Evolutionary conservation across 805 yeast species (phyloP).

Genomic region (Starmerella sirachaensis): DNA sequence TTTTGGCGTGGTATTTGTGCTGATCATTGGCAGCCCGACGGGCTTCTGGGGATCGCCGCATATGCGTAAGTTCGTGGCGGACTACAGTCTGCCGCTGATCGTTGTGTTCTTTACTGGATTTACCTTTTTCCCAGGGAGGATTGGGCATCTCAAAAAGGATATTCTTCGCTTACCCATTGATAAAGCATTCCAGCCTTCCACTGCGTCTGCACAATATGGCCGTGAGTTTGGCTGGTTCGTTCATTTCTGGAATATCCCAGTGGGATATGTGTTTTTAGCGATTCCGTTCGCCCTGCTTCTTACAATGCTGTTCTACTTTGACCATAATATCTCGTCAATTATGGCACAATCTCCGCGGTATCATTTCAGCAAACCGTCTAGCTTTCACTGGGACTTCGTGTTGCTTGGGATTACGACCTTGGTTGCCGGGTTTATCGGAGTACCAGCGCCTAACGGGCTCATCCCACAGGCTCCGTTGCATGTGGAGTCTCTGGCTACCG

Average conservation of each 20-base stretch:
- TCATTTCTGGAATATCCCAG: constrained; percentile 62
- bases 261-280: constrained; percentile 73
- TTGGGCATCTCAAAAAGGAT: constrained; percentile 35
- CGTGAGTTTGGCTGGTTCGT: constrained; percentile 58
- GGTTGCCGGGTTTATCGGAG: constrained; percentile 71
- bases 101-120: constrained; percentile 89
- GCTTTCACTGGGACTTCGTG: constrained; percentile 87
- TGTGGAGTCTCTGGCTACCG: constrained; percentile 53
- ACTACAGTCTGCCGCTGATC: constrained; percentile 72
- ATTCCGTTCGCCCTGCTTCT: constrained; percentile 82
- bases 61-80: constrained; percentile 60
- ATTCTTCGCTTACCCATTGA: constrained; percentile 59
- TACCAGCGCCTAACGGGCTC: constrained; percentile 93
- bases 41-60: constrained; percentile 50
- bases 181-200: constrained; percentile 64
- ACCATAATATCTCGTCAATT: constrained; percentile 85
- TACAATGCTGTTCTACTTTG: constrained; percentile 80
- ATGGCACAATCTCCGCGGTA: constrained; percentile 80
- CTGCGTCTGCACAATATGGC: constrained; percentile 21
- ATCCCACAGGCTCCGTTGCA: constrained; percentile 97
- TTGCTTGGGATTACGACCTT: constrained; percentile 80
- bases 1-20: constrained; percentile 51
- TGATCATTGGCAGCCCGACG: constrained; percentile 28
- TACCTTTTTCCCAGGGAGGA: constrained; percentile 75
- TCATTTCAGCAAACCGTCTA: constrained; percentile 72